Conservation (phyloP, 1,284 basidiomycete species). For the Rhodofomes roseus region DNA sequence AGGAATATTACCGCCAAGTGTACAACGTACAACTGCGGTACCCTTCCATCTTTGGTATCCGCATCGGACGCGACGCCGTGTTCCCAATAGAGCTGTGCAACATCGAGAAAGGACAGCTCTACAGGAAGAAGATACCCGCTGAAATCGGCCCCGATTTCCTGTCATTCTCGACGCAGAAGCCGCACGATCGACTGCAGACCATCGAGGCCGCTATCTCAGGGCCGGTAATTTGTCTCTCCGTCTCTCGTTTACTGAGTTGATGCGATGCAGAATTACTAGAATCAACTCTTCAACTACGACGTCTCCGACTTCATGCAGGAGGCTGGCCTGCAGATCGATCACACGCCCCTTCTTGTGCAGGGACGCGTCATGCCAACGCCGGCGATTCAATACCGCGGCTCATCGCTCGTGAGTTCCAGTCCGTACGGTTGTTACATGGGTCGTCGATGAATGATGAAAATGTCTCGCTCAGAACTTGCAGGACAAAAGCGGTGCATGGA, state of each 20-base stretch:
- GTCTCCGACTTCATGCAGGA: constrained; percentile 32
- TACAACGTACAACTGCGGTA: constrained; percentile 29
- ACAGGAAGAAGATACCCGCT: constrained; percentile 40
- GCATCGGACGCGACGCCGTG: constrained; percentile 28
- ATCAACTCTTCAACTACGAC: constrained; percentile 27
- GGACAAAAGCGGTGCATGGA: constrained; percentile 28
- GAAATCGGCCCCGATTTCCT: constrained; percentile 37
- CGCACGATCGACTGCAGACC: constrained; percentile 30
- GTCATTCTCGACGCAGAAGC: constrained; percentile 39
- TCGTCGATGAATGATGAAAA: too few relatives aligned
- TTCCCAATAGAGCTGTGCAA: constrained; percentile 48
- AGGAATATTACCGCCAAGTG: constrained; percentile 35
- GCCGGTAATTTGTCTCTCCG: constrained; percentile 13
- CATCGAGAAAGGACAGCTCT: constrained; percentile 44
- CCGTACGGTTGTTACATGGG: too few relatives aligned
- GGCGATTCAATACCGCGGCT: constrained; percentile 22
- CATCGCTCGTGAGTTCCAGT: constrained; percentile 12
- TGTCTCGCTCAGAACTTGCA: not conserved
- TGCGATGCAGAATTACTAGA: not conserved
- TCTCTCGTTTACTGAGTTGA: too few relatives aligned
- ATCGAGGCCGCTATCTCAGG: constrained; percentile 32
- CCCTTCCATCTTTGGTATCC: constrained; percentile 39
- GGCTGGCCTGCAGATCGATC: constrained; percentile 27
- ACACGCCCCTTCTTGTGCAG: constrained; percentile 21
- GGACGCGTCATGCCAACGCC: constrained; percentile 30